These are phyloP conservation scores for Trebouxia sp. DNA, from an alignment of 139 green algal genomes.

Conservation along the genomic window DNA sequence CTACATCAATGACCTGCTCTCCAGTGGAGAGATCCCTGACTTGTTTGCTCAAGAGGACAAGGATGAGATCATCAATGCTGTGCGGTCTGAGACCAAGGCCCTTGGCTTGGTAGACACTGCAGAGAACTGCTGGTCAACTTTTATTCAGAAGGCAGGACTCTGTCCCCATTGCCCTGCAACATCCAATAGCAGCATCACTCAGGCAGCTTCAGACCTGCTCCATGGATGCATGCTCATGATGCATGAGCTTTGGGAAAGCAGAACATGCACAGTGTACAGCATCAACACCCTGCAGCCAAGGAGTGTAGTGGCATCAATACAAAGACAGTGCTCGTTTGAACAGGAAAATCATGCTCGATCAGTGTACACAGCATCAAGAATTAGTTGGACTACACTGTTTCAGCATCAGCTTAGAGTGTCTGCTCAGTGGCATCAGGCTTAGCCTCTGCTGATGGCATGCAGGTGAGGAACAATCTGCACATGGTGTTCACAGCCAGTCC, in stretches of 20 bases:
- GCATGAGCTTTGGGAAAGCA: too few relatives aligned
- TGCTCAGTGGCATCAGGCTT: neutral
- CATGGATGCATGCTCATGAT: too few relatives aligned
- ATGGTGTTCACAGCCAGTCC: slow-evolving; percentile 86
- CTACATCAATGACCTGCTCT: slow-evolving; percentile 88
- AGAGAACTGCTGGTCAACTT: slow-evolving; percentile 85
- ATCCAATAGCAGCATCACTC: too few relatives aligned
- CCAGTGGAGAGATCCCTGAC: slow-evolving; percentile 84
- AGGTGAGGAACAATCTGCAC: slow-evolving; percentile 51
- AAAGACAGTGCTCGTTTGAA: too few relatives aligned
- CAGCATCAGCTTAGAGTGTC: neutral
- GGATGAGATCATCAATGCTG: slow-evolving; percentile 87
- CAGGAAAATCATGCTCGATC: too few relatives aligned
- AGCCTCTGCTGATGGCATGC: too few relatives aligned
- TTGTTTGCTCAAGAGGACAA: slow-evolving; percentile 86
- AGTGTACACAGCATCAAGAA: too few relatives aligned
- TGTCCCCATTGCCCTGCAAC: neutral
- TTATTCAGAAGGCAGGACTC: slow-evolving; percentile 70
- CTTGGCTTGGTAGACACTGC: slow-evolving; percentile 76
- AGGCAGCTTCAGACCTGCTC: too few relatives aligned
- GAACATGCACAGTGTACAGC: neutral
- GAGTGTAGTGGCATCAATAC: too few relatives aligned
- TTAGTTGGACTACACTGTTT: too few relatives aligned
- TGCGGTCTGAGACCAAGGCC: slow-evolving; percentile 81
- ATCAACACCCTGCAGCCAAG: neutral